Evolutionary conservation across 2,329 filamentous ascomycete genomes (phyloP).

Genomic region (Talaromyces funiculosus): DNA sequence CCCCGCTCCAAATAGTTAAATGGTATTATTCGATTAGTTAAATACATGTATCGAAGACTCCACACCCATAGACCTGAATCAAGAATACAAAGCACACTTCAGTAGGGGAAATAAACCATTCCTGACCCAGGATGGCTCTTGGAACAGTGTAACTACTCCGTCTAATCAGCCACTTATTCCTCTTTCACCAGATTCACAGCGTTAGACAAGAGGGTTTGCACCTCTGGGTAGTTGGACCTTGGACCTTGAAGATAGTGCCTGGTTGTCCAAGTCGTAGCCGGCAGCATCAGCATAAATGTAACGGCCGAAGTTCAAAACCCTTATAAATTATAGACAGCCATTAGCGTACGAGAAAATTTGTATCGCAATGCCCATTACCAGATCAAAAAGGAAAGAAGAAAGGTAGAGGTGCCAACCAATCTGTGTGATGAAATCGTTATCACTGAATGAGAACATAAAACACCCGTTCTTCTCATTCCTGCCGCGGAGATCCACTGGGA

Average conservation of each 20-base stretch:
- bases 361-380: neutral
- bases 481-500: constrained; percentile 50
- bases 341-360: neutral
- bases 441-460: constrained; percentile 62
- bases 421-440: constrained; percentile 73
- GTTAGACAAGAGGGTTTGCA: neutral
- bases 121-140: neutral
- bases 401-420: constrained; percentile 46
- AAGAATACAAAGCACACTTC: neutral
- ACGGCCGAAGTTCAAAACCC: constrained; percentile 53
- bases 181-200: neutral
- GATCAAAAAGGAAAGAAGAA: neutral
- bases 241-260: constrained; percentile 53
- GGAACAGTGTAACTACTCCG: neutral
- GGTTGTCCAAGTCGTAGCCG: constrained; percentile 56
- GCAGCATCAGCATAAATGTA: constrained; percentile 53
- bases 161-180: neutral
- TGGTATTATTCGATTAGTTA: too few relatives aligned
- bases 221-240: constrained; percentile 20
- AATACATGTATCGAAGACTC: neutral
- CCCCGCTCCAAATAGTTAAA: neutral
- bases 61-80: neutral
- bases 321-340: constrained; percentile 25
- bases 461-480: constrained; percentile 51
- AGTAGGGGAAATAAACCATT: too few relatives aligned